A percentile compares a stretch with the other conserved stretches of the same genome.
Evolutionary conservation across 305 asterid species (phyloP).

Genomic region (Caryopteris hybrid): DNA sequence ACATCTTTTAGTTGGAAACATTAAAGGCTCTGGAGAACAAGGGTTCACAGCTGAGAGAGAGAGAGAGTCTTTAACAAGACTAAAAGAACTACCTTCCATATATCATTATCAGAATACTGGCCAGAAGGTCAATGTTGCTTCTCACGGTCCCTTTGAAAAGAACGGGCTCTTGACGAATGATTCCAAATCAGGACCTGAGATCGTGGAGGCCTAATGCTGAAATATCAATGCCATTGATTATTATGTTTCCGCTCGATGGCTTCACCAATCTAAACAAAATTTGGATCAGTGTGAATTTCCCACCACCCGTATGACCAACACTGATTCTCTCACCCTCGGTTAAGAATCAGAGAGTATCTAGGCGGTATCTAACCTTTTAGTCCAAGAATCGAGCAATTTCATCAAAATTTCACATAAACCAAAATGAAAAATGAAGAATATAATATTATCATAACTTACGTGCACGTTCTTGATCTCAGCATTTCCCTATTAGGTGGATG

Average conservation of each 20-base stretch:
- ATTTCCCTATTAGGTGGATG: constrained; percentile 65
- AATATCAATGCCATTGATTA: constrained; percentile 69
- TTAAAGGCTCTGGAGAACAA: constrained; percentile 60
- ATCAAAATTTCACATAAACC: neutral
- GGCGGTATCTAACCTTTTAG: constrained; percentile 78
- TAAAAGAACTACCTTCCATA: constrained; percentile 70
- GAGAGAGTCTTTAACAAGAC: neutral
- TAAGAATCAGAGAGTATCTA: constrained; percentile 79
- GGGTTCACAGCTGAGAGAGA: constrained; percentile 8
- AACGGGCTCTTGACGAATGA: constrained; percentile 96
- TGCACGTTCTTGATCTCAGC: constrained; percentile 63
- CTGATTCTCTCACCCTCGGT: constrained; percentile 90
- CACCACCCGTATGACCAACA: constrained; percentile 94
- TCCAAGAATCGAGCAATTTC: constrained; percentile 17
- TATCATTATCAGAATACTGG: constrained; percentile 69
- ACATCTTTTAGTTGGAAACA: constrained; percentile 96
- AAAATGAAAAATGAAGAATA: neutral
- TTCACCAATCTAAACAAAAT: constrained; percentile 91
- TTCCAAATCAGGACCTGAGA: constrained; percentile 88
- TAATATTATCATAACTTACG: constrained; percentile 23
- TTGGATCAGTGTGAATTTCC: constrained; percentile 86
- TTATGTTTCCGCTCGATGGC: constrained; percentile 70
- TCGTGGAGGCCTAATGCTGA: constrained; percentile 77
- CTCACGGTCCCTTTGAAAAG: constrained; percentile 93
- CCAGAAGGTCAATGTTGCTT: constrained; percentile 85